Conservation (phyloP, 2,329 filamentous ascomycete species). For the Xylariaceae sp. region DNA sequence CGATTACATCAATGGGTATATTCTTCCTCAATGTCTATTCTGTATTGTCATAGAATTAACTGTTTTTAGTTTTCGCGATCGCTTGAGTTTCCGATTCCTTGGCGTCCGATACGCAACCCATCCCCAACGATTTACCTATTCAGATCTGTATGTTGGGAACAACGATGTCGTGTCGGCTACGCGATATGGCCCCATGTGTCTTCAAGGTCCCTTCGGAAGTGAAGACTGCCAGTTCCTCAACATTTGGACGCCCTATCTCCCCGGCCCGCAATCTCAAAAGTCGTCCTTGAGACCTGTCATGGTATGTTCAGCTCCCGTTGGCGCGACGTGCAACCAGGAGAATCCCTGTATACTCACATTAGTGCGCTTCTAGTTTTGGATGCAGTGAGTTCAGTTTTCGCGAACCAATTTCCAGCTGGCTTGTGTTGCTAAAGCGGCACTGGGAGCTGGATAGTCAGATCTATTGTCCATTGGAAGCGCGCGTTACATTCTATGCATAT, state of each 20-base stretch:
- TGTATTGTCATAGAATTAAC: not conserved
- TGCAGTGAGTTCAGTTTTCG: conserved; percentile 9
- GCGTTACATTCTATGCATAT: not conserved
- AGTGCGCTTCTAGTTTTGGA: conserved; percentile 14
- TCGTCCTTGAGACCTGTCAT: conserved; percentile 34
- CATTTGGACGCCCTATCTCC: conserved; percentile 40
- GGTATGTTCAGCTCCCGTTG: conserved; percentile 12
- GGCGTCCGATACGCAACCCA: conserved; percentile 43
- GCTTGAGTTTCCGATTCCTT: conserved; percentile 42
- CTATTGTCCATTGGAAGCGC: not conserved
- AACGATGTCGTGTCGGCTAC: conserved; percentile 34
- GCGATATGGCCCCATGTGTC: conserved; percentile 36
- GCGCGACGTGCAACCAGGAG: not conserved
- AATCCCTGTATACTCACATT: conserved; percentile 1
- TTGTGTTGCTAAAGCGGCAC: not conserved
- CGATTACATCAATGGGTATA: conserved; percentile 35
- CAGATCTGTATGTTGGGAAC: conserved; percentile 35
- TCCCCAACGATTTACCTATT: conserved; percentile 42
- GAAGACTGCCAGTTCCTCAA: conserved; percentile 47
- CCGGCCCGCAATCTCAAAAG: conserved; percentile 24
- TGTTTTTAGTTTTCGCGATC: conserved; percentile 24
- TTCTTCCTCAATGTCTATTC: not conserved
- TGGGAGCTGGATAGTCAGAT: not conserved
- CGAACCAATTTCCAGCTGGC: not conserved
- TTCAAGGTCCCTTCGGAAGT: conserved; percentile 34